A percentile compares a stretch with the other conserved stretches of the same genome.
These are phyloP conservation scores for Ploettnerulaceae sp. DNA, from an alignment of 2,329 filamentous ascomycete genomes.

Conservation along the genomic window DNA sequence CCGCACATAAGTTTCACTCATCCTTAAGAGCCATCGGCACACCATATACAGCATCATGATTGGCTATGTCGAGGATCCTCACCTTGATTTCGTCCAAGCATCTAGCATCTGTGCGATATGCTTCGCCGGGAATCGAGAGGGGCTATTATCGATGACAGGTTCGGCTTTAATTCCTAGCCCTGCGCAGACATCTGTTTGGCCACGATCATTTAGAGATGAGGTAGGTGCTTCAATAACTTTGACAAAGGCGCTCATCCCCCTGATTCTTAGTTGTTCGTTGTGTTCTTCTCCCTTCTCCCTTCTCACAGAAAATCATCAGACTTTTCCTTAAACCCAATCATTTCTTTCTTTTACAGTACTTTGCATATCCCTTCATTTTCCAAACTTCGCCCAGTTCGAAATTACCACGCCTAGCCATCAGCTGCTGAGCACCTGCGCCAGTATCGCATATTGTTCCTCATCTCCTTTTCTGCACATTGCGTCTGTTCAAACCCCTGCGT, in stretches of 20 bases:
- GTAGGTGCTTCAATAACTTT: neutral
- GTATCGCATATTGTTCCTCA: constrained; percentile 14
- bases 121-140: neutral
- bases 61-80: constrained; percentile 6
- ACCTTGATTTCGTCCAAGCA: neutral
- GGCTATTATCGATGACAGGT: neutral
- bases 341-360: too few species aligned
- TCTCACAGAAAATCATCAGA: neutral
- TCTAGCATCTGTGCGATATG: too few species aligned
- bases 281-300: neutral
- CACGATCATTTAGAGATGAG: neutral
- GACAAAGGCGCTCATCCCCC: neutral
- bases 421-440: constrained; percentile 5
- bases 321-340: too few species aligned
- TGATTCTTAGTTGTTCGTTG: neutral
- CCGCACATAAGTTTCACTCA: constrained; percentile 16
- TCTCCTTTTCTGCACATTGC: constrained; percentile 9
- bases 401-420: neutral
- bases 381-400: constrained; percentile 1
- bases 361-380: constrained; percentile 1
- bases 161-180: neutral
- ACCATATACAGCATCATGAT: neutral
- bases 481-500: constrained; percentile 7
- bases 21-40: constrained; percentile 2
- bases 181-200: neutral